These are phyloP conservation scores for Parmelia sp. DNA, from an alignment of 495 filamentous ascomycete genomes.

Conservation along the genomic window DNA sequence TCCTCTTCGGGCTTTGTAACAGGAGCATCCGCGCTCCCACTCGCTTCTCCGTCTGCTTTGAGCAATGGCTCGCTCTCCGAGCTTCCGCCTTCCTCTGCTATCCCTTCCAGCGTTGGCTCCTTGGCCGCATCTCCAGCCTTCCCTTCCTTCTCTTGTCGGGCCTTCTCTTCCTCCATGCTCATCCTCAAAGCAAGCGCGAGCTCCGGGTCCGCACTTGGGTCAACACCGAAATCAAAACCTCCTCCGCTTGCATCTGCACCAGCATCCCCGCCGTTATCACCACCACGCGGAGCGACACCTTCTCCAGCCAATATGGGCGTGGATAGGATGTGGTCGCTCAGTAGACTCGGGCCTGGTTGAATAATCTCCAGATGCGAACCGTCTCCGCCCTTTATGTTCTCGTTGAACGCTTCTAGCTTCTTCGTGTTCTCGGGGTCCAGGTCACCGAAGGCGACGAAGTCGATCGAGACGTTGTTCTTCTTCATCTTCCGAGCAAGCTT, in stretches of 20 bases:
- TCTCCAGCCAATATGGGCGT: conserved; percentile 84
- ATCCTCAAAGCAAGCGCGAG: conserved; percentile 91
- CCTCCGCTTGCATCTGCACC: conserved; percentile 54
- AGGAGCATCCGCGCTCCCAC: conserved; percentile 45
- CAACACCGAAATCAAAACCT: conserved; percentile 68
- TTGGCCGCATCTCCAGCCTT: conserved; percentile 61
- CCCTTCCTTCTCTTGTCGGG: conserved; percentile 76
- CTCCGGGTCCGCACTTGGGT: conserved; percentile 81
- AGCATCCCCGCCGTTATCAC: conserved; percentile 39
- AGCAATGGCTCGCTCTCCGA: conserved; percentile 52
- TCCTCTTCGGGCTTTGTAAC: conserved; percentile 29
- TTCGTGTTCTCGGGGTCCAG: conserved; percentile 82
- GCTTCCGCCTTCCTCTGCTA: conserved; percentile 71
- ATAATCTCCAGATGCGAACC: conserved; percentile 88
- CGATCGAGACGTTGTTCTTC: conserved; percentile 86
- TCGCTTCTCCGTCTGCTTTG: conserved; percentile 60
- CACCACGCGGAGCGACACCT: conserved; percentile 42
- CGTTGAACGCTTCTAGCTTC: conserved; percentile 89
- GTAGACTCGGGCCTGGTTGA: conserved; percentile 79
- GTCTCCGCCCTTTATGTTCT: conserved; percentile 80
- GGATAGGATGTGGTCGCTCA: conserved; percentile 88
- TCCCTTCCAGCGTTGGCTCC: conserved; percentile 65
- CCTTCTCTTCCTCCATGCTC: conserved; percentile 97
- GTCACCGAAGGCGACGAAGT: conserved; percentile 92
- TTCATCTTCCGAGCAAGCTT: conserved; percentile 97